These are phyloP conservation scores for Metarhizium humberi DNA, from an alignment of 2,329 filamentous ascomycete species.

Conservation along the genomic window DNA sequence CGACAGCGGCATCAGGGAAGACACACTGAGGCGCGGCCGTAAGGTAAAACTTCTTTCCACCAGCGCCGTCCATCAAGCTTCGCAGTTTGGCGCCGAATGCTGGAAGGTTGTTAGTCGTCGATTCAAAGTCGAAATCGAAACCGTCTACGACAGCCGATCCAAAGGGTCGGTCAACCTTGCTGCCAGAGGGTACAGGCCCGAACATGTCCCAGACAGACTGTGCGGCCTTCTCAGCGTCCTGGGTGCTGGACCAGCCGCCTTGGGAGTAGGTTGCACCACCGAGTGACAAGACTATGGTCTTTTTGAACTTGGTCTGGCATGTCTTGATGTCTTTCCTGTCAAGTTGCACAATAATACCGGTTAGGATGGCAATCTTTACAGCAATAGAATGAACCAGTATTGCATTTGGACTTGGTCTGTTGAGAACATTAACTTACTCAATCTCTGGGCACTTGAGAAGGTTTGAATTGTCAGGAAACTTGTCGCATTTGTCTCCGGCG, in stretches of 20 bases:
- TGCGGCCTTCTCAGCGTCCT: conserved; percentile 45
- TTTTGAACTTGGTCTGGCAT: conserved; percentile 54
- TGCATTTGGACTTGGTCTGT: conserved; percentile 24
- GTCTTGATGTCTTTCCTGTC: conserved; percentile 34
- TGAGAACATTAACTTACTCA: conserved; percentile 39
- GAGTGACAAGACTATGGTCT: conserved; percentile 64
- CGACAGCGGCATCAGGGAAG: conserved; percentile 52
- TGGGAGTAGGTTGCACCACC: conserved; percentile 67
- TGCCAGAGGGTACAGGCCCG: conserved; percentile 41
- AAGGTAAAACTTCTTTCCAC: conserved; percentile 49
- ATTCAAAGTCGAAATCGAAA: conserved; percentile 70
- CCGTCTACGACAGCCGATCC: conserved; percentile 53
- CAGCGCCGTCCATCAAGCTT: conserved; percentile 40
- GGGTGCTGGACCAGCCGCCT: conserved; percentile 50
- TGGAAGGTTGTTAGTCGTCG: conserved; percentile 46
- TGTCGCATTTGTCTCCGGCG: conserved; percentile 48
- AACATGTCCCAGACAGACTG: conserved; percentile 62
- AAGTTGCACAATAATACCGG: conserved; percentile 36
- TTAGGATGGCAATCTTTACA: too few species aligned
- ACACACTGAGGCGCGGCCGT: conserved; percentile 60
- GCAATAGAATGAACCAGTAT: too few species aligned
- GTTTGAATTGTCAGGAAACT: conserved; percentile 31
- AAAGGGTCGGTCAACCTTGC: conserved; percentile 43
- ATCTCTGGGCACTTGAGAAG: conserved; percentile 51
- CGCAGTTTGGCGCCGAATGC: conserved; percentile 52